Conservation (phyloP, 129 eudicot genomes). For the Glebionis coronaria region DNA sequence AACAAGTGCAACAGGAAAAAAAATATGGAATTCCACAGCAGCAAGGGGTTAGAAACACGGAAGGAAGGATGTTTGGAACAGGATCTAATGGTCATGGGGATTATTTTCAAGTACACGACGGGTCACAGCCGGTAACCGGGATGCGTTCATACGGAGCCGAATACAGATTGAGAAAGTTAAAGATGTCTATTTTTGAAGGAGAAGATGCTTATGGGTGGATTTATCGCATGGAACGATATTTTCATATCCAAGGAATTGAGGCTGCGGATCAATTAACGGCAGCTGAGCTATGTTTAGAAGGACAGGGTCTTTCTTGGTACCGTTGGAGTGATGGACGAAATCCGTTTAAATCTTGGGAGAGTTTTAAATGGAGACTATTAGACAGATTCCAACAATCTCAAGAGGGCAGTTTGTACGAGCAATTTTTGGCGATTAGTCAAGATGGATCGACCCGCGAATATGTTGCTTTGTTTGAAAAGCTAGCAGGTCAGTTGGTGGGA, state of each 20-base stretch:
- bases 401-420: neutral
- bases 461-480: too few species aligned
- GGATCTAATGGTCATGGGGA: too few species aligned
- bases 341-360: neutral
- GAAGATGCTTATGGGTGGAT: neutral
- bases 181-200: neutral
- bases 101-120: too few species aligned
- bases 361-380: too few species aligned
- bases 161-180: neutral
- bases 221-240: neutral
- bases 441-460: neutral
- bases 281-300: neutral
- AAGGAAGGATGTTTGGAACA: too few species aligned
- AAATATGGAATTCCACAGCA: too few species aligned
- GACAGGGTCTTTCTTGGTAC: neutral
- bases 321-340: neutral
- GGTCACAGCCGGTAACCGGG: too few species aligned
- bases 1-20: too few species aligned
- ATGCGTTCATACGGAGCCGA: neutral
- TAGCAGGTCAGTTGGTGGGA: neutral
- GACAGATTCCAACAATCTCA: neutral
- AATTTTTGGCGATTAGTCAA: neutral
- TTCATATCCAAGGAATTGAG: neutral
- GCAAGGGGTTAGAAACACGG: too few species aligned
- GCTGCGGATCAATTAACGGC: neutral